A percentile compares a stretch with the other conserved stretches of the same genome.
Evolutionary conservation across 805 yeast genomes (phyloP).

Genomic region (Nakazawaea populi): DNA sequence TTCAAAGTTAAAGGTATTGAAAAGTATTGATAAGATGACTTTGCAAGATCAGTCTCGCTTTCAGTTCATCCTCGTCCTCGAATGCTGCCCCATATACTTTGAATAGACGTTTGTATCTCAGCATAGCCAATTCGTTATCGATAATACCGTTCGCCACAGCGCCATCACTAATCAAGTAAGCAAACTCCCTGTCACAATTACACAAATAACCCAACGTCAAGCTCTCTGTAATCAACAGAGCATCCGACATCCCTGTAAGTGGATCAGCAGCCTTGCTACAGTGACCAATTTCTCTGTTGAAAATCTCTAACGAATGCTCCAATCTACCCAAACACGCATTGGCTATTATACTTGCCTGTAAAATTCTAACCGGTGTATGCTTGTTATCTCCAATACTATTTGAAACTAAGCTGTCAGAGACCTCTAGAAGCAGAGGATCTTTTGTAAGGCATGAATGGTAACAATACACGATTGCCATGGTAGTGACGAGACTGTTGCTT

Average conservation of each 20-base stretch:
- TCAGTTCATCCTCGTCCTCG: slow-evolving; percentile 11
- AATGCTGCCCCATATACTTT: slow-evolving; percentile 24
- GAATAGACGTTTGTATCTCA: slow-evolving; percentile 17
- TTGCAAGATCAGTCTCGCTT: slow-evolving; percentile 13
- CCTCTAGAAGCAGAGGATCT: slow-evolving; percentile 12
- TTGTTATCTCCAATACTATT: slow-evolving; percentile 19
- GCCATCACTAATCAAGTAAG: slow-evolving; percentile 24
- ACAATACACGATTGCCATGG: slow-evolving; percentile 18
- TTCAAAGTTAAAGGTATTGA: not conserved
- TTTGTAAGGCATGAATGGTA: slow-evolving; percentile 16
- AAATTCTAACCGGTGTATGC: slow-evolving; percentile 17
- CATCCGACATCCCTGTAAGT: slow-evolving; percentile 1
- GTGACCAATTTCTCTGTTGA: slow-evolving; percentile 21
- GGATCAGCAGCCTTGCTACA: slow-evolving; percentile 1
- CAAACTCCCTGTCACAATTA: slow-evolving; percentile 23
- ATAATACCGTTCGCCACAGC: slow-evolving; percentile 20
- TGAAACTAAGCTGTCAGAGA: slow-evolving; percentile 18
- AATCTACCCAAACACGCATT: slow-evolving; percentile 23
- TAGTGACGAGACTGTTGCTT: not conserved
- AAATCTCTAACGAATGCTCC: slow-evolving; percentile 25
- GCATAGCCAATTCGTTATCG: slow-evolving; percentile 16
- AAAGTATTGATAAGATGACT: not conserved
- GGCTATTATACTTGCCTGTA: slow-evolving; percentile 19
- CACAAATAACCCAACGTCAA: slow-evolving; percentile 20
- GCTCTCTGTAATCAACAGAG: slow-evolving; percentile 16